Conservation (phyloP, 2,329 filamentous ascomycete genomes). For the Alternaria longipes region DNA sequence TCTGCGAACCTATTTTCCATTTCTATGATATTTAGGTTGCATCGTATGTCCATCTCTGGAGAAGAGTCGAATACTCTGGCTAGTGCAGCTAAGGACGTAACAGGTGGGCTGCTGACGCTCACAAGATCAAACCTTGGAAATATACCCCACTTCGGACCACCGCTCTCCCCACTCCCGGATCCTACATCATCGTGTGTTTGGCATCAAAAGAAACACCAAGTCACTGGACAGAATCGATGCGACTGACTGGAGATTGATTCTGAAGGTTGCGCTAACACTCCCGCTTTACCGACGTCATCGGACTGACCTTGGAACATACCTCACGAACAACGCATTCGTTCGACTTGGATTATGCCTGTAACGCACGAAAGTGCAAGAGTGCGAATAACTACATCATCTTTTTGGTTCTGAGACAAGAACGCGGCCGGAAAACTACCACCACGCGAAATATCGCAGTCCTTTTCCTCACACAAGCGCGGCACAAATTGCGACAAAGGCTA, state of each 20-base stretch:
- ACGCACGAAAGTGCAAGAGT: background rate
- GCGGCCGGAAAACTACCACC: background rate
- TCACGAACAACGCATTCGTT: constrained; percentile 7
- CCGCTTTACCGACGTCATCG: constrained; percentile 16
- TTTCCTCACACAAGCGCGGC: background rate
- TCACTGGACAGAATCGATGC: background rate
- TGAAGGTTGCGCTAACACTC: background rate
- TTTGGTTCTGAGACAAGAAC: background rate
- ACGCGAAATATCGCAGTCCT: background rate
- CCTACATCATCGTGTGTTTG: background rate
- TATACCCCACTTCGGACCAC: constrained; percentile 12
- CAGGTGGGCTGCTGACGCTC: constrained; percentile 14
- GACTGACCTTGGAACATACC: constrained; percentile 14
- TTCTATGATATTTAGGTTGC: background rate
- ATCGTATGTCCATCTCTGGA: background rate
- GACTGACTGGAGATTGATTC: background rate
- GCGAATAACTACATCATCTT: background rate
- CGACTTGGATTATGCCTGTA: constrained; percentile 15
- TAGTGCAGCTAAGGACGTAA: background rate
- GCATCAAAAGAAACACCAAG: background rate
- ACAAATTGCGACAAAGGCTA: background rate
- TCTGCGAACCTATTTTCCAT: background rate
- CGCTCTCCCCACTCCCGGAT: background rate
- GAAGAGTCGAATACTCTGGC: background rate
- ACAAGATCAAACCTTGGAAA: constrained; percentile 17